Evolutionary conservation across 2,329 filamentous ascomycete genomes (phyloP).

Genomic region (Fusarium circinatum): DNA sequence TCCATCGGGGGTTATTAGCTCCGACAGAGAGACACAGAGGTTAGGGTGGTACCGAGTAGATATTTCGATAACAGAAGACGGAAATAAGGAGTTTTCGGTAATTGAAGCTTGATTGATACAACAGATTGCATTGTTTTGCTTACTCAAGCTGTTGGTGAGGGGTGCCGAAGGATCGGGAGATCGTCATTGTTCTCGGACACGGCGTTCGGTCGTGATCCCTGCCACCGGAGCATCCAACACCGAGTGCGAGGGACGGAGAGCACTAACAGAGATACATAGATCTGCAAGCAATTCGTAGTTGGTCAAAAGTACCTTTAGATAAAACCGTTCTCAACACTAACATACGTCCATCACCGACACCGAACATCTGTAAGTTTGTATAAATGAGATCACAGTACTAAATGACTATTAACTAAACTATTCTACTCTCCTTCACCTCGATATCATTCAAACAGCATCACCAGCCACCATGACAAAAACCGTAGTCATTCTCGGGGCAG

Average conservation of each 20-base stretch:
- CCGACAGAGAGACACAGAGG: not conserved
- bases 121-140: not conserved
- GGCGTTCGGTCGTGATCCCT: conserved; percentile 44
- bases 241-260: not conserved
- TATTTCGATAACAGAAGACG: not conserved
- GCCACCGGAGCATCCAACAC: conserved; percentile 7
- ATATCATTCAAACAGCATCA: not conserved
- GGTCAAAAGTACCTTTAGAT: not conserved
- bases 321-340: rapidly evolving
- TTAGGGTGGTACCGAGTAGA: not conserved
- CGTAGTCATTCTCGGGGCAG: conserved; percentile 63
- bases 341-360: conserved; percentile 3
- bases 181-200: conserved; percentile 43
- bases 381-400: not conserved
- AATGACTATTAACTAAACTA: not conserved
- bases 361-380: not conserved
- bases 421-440: too few relatives aligned
- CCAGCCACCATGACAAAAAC: conserved; percentile 56
- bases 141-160: not conserved
- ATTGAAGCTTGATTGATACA: not conserved
- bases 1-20: conserved; percentile 30
- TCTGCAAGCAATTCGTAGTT: rapidly evolving
- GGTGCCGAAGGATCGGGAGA: conserved; percentile 15
- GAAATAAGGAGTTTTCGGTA: not conserved
- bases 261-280: conserved; percentile 21